These are phyloP conservation scores for Exophiala phaeomuriformis DNA, from an alignment of 2,329 filamentous ascomycete genomes.

Conservation along the genomic window DNA sequence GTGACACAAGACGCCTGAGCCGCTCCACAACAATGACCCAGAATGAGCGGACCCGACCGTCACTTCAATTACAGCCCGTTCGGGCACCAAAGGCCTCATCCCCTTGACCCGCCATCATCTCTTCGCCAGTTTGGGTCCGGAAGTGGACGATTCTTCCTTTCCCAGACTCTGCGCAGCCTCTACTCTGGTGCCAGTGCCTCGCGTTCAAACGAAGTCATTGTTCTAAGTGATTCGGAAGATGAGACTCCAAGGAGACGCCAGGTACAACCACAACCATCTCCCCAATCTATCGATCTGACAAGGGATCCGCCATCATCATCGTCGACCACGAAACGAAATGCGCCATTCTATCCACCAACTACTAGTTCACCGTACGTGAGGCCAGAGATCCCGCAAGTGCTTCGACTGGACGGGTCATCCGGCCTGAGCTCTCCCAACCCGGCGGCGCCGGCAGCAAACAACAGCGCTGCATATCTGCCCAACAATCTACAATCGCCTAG, in stretches of 20 bases:
- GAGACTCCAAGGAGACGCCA: not conserved
- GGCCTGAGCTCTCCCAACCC: not conserved
- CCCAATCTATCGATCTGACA: not conserved
- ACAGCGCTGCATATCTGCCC: too few relatives aligned
- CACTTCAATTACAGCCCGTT: not conserved
- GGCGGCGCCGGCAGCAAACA: too few relatives aligned
- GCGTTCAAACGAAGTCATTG: slow-evolving; percentile 1
- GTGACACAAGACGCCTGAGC: not conserved
- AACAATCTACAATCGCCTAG: too few relatives aligned
- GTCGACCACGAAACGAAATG: not conserved
- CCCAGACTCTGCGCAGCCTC: not conserved
- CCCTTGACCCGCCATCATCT: not conserved
- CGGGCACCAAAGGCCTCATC: not conserved
- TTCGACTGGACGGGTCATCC: not conserved
- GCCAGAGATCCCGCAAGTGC: not conserved
- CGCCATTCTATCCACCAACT: not conserved
- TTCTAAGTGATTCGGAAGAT: slow-evolving; percentile 12
- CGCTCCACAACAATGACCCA: not conserved
- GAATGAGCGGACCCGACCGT: not conserved
- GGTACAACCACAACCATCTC: not conserved
- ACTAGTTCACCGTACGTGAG: not conserved
- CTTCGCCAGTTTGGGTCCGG: not conserved
- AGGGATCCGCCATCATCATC: not conserved
- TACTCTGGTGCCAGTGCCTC: not conserved
- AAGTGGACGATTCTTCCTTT: not conserved